These are phyloP conservation scores for Lactifluus echinatus DNA, from an alignment of 768 basidiomycete species.

Conservation along the genomic window DNA sequence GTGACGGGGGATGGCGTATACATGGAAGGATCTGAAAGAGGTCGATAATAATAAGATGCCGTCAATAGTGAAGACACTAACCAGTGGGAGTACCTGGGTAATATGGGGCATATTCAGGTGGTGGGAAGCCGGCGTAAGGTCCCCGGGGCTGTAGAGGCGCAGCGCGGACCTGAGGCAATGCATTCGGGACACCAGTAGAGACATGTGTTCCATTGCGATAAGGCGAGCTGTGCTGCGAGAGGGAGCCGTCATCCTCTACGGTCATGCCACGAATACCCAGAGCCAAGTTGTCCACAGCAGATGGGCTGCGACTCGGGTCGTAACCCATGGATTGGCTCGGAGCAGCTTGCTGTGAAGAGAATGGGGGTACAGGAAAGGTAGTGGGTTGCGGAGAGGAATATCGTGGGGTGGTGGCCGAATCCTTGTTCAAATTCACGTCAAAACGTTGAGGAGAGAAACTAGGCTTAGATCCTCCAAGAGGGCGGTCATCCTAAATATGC, in stretches of 20 bases:
- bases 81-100: conserved; percentile 43
- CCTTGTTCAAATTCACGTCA: conserved; percentile 39
- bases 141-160: conserved; percentile 38
- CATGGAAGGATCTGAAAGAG: conserved; percentile 39
- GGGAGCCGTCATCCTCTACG: conserved; percentile 44
- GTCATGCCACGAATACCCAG: conserved; percentile 52
- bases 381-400: conserved; percentile 39
- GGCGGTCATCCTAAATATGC: conserved; percentile 19
- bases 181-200: conserved; percentile 26
- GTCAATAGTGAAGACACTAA: conserved; percentile 35
- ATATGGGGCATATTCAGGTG: conserved; percentile 52
- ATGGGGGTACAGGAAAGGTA: conserved; percentile 29
- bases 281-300: conserved; percentile 42
- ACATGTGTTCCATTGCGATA: conserved; percentile 32
- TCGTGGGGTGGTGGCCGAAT: conserved; percentile 31
- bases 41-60: conserved; percentile 44
- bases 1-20: conserved; percentile 42
- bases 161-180: conserved; percentile 34
- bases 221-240: conserved; percentile 24
- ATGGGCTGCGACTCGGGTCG: conserved; percentile 33
- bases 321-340: conserved; percentile 24
- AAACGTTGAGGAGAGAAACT: conserved; percentile 48
- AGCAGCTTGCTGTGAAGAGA: conserved; percentile 25
- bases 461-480: conserved; percentile 31
- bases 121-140: conserved; percentile 43